These are phyloP conservation scores for Dianthus caryophyllus DNA, from an alignment of 148 eudicot species.

Conservation along the genomic window DNA sequence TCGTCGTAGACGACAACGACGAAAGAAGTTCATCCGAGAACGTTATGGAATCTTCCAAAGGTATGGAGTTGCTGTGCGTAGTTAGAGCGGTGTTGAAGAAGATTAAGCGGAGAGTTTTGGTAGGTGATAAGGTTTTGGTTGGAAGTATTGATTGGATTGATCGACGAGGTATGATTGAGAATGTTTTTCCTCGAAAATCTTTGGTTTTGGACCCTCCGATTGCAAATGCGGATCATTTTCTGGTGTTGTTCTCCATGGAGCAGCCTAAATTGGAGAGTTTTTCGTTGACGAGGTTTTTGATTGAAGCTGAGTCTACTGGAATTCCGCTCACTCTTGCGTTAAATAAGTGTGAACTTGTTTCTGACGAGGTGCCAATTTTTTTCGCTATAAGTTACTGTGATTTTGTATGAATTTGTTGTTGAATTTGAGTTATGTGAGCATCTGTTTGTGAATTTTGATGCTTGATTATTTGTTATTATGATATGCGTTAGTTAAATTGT, in stretches of 20 bases:
- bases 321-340: slow-evolving; percentile 70
- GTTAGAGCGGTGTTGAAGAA: slow-evolving; percentile 91
- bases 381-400: background rate
- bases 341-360: slow-evolving; percentile 80
- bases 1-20: slow-evolving; percentile 32
- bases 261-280: slow-evolving; percentile 72
- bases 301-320: slow-evolving; percentile 82
- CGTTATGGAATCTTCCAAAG: slow-evolving; percentile 32
- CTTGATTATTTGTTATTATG: too few relatives aligned
- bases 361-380: slow-evolving; percentile 47
- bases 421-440: too few relatives aligned
- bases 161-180: slow-evolving; percentile 80
- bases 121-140: slow-evolving; percentile 85
- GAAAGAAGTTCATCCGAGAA: slow-evolving; percentile 19
- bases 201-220: slow-evolving; percentile 85
- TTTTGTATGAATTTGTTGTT: background rate
- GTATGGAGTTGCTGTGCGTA: slow-evolving; percentile 68
- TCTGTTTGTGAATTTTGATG: too few relatives aligned
- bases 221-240: slow-evolving; percentile 81
- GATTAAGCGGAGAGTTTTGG: slow-evolving; percentile 76
- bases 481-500: too few relatives aligned
- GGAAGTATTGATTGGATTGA: slow-evolving; percentile 91
- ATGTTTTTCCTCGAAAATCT: slow-evolving; percentile 56
- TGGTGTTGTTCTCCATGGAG: slow-evolving; percentile 75
- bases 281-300: slow-evolving; percentile 70